phyloP scores from a whole-genome alignment of 2,329 filamentous ascomycete genomes.

The Microsporum audouinii region DNA sequence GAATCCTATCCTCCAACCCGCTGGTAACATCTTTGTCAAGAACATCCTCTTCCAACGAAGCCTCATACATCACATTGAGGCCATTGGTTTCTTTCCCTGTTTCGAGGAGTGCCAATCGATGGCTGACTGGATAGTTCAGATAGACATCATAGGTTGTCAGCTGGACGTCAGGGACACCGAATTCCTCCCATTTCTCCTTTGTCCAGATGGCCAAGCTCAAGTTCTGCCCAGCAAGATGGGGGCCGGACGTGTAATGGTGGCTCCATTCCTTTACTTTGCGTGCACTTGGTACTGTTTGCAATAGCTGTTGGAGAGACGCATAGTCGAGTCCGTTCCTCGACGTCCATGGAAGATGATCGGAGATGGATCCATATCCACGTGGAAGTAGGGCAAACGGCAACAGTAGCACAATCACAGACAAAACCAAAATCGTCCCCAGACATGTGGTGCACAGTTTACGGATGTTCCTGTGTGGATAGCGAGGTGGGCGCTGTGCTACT shows the following conservation, averaged over 20 bases:
- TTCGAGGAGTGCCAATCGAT: conserved; percentile 56
- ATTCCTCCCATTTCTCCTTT: conserved; percentile 58
- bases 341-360: conserved; percentile 36
- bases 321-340: conserved; percentile 39
- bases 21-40: conserved; percentile 74
- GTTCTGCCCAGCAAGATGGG: conserved; percentile 68
- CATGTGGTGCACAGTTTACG: conserved; percentile 33
- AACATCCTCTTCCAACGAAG: conserved; percentile 71
- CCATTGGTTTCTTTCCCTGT: conserved; percentile 25
- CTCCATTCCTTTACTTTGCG: conserved; percentile 58
- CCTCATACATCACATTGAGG: conserved; percentile 59
- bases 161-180: conserved; percentile 47
- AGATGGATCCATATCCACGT: conserved; percentile 27
- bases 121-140: conserved; percentile 63
- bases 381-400: conserved; percentile 31
- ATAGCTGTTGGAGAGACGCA: conserved; percentile 44
- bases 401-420: conserved; percentile 32
- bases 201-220: conserved; percentile 69
- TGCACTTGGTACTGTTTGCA: conserved; percentile 44
- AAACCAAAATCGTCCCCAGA: conserved; percentile 29
- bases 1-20: conserved; percentile 58
- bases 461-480: conserved; percentile 34
- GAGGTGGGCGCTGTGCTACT: conserved; percentile 29
- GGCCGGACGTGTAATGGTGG: conserved; percentile 63
- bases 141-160: conserved; percentile 65